Base-by-base conservation (phyloP, 2,329 filamentous ascomycete species). In the Dactylellina haptotyla region DNA sequence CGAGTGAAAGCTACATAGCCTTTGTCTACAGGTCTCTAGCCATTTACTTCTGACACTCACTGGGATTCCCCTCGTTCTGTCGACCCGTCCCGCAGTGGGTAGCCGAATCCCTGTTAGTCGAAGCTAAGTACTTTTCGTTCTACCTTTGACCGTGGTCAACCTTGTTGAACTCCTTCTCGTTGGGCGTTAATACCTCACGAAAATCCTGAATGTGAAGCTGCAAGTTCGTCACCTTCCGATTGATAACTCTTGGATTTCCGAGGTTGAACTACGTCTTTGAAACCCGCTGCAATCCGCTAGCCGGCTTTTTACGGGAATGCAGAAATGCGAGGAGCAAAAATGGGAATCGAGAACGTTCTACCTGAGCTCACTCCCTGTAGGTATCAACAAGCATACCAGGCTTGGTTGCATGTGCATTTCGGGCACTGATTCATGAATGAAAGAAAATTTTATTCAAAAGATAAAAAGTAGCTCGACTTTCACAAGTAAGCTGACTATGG, bases 11-110 rank as follows among this genome's bases (percentile, higher is more conserved):
- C 5, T 4, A 53, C 34, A 65, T n/a, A n/a, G 28, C 20, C 57
- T 54, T 23, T 53, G 41, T 51, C 46, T 34, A 53, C 46, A 45
- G 34, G 46, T 61, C 65, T 50, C 48, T 37, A 46, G 54, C 18
- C 9, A 18, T 69, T 56, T 69, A 69, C 48, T 56, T 62, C 56
- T 61, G 58, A 71, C 66, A 64, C 39, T 45, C 59, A 18, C 69
- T 41, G 23, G 69, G 69, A 66, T 66, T 61, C 28, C 61, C 69
- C 69, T 73, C 69, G 69, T 66, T 66, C 32, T 53, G 41, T 73
- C 69, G 61, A 73, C 61, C 69, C 69, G 69, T 73, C 69, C 69
- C 69, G 69, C 69, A 73, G 69, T 66, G 54, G 69, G 50, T 61
- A 59, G 67, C 43, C 62, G 53, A 61, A 73, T 72, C 67, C 69